phyloP scores from a whole-genome alignment of 768 basidiomycete genomes.

The Macrolepiota dolichaula region DNA sequence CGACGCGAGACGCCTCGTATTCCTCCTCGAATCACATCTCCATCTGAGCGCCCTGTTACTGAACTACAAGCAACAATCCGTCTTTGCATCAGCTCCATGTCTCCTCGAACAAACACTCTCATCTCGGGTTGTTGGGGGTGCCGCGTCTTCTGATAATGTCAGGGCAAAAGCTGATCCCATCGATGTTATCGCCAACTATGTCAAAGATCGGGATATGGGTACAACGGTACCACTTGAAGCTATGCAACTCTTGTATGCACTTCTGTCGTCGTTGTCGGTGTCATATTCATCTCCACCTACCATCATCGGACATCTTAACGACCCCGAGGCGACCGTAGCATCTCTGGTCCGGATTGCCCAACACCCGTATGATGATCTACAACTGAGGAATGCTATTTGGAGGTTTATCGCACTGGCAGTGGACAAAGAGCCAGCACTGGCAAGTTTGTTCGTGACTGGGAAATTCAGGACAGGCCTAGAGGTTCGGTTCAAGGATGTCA shows the following conservation, averaged over 20 bases:
- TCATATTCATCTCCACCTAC: slow-evolving; percentile 63
- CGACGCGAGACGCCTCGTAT: slow-evolving; percentile 66
- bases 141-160: slow-evolving; percentile 38
- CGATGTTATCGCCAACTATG: slow-evolving; percentile 68
- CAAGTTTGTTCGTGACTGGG: slow-evolving; percentile 75
- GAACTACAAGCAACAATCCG: slow-evolving; percentile 54
- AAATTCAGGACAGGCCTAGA: slow-evolving; percentile 51
- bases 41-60: slow-evolving; percentile 60
- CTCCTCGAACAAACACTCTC: slow-evolving; percentile 78
- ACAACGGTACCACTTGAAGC: slow-evolving; percentile 61
- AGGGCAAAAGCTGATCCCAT: slow-evolving; percentile 63
- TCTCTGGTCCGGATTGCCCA: slow-evolving; percentile 69
- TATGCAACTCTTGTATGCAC: slow-evolving; percentile 59
- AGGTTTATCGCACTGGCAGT: slow-evolving; percentile 77
- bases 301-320: slow-evolving; percentile 73
- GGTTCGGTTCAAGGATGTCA: slow-evolving; percentile 32
- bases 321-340: slow-evolving; percentile 69
- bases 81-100: slow-evolving; percentile 43
- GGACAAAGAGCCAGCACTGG: slow-evolving; percentile 83
- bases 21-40: slow-evolving; percentile 66
- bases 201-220: slow-evolving; percentile 63
- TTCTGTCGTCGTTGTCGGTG: slow-evolving; percentile 63
- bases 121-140: slow-evolving; percentile 52
- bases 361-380: slow-evolving; percentile 76
- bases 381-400: slow-evolving; percentile 78